phyloP scores from a whole-genome alignment of 371 early-diverging fungal species.

The Mucor sp. region DNA sequence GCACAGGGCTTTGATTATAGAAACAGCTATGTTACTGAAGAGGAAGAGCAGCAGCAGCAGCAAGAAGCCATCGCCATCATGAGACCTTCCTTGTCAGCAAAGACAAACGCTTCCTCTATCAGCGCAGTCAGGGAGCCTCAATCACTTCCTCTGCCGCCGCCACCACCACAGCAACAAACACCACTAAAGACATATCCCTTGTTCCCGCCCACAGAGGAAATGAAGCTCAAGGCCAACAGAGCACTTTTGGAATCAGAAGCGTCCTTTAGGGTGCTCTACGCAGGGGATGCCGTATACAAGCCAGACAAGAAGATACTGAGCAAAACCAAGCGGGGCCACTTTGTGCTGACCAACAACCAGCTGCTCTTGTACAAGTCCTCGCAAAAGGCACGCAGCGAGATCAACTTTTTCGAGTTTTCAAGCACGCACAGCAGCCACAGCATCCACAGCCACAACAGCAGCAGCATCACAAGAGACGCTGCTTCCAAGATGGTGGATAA shows the following conservation, averaged over 20 bases:
- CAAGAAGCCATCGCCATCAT: not conserved
- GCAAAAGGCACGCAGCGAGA: slow-evolving; percentile 31
- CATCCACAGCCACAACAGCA: not conserved
- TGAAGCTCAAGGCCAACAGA: not conserved
- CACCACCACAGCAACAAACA: not conserved
- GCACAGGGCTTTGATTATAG: not conserved
- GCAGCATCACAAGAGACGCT: not conserved
- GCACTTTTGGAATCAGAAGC: slow-evolving; percentile 4
- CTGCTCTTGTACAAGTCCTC: slow-evolving; percentile 37
- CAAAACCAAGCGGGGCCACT: slow-evolving; percentile 27
- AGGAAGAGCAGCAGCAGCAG: not conserved
- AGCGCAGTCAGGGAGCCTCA: not conserved
- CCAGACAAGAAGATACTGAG: slow-evolving; percentile 16
- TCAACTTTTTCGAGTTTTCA: slow-evolving; percentile 21
- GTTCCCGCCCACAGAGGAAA: slow-evolving; percentile 24
- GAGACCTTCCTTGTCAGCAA: not conserved
- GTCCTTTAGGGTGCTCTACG: slow-evolving; percentile 30
- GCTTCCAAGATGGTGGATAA: slow-evolving; percentile 13
- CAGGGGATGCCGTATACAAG: slow-evolving; percentile 31
- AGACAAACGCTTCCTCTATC: not conserved
- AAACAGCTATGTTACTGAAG: not conserved
- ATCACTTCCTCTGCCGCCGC: not conserved
- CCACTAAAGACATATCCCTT: not conserved
- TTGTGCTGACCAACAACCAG: slow-evolving; percentile 37
- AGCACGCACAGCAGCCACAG: not conserved